Conservation (phyloP, 495 filamentous ascomycete genomes). For the Lentithecium fluviatile region DNA sequence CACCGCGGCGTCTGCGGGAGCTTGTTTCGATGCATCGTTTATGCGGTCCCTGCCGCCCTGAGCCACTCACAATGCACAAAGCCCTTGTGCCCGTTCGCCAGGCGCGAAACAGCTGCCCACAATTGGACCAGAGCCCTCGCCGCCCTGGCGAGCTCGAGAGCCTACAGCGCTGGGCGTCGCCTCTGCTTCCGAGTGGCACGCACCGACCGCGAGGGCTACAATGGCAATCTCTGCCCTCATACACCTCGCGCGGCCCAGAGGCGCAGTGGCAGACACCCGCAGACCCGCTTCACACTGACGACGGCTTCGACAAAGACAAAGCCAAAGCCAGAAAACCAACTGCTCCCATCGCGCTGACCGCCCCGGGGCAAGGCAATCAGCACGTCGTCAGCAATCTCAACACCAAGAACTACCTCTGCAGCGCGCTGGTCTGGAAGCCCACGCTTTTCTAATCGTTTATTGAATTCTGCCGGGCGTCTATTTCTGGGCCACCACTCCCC, state of each 20-base stretch:
- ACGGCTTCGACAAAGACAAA: no score
- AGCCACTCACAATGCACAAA: not conserved
- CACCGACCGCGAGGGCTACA: not conserved
- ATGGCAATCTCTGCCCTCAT: conserved; percentile 1
- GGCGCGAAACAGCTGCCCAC: conserved; percentile 9
- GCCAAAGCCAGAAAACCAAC: no score
- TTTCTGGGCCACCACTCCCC: conserved; percentile 36
- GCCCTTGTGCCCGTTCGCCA: not conserved
- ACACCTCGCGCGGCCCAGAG: not conserved
- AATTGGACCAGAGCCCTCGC: conserved; percentile 2
- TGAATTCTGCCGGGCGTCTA: conserved; percentile 42
- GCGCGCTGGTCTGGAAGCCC: conserved; percentile 27
- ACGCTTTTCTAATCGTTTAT: conserved; percentile 31
- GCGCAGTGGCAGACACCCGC: not conserved
- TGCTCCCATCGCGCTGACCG: not conserved
- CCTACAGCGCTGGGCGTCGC: conserved; percentile 17
- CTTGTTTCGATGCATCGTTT: not conserved
- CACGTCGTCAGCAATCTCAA: conserved; percentile 4
- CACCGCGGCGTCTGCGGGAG: not conserved
- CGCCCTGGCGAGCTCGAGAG: conserved; percentile 2
- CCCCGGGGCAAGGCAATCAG: conserved; percentile 1
- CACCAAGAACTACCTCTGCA: conserved; percentile 11
- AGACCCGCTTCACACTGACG: not conserved
- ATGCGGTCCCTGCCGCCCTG: not conserved
- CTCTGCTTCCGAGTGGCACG: conserved; percentile 18